Base-by-base conservation (phyloP, 148 eudicot species). In the Persicaria tinctoria region DNA sequence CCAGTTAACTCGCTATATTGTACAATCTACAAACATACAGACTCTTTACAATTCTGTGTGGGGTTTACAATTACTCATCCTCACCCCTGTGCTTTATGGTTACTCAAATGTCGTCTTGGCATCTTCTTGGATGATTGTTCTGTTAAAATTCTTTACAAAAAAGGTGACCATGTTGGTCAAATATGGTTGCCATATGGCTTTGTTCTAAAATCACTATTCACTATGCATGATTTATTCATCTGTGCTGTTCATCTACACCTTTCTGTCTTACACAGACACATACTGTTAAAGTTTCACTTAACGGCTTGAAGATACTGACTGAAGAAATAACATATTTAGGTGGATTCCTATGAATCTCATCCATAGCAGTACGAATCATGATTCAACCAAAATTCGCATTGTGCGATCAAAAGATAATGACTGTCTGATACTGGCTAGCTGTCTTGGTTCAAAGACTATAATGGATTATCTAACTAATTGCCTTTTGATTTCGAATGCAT, bases 401-500 rank as follows among this genome's bases (percentile, higher is more conserved):
- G 41, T 32, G 3, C 41, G 41, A 32, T 2, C 41, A 32, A 32
- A 32, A 32, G 41, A 32, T 32, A 32, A 7, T 59, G 64, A 20
- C 18, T 59, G 64, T 8, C 66, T 38, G 9, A 23, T 20, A 60
- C 38, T 60, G 66, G 66, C 12, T 38, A 6, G 59, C 41, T 23
- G 66, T 60, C 32, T 18, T 23, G 44, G 41, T 9, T 60, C 13
- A 20, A 60, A 20, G 32, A 8, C 41, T 20, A 1, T n/a, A 17
- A 5, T 0, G 16, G 59, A 16, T 55, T 13, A 57, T 57, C 9
- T 17, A 57, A 18, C 18, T 17, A 57, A 8, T 6, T 57, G 38
- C 63, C 63, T 57, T 23, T 56, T 56, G 62, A 56, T 23, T 56
- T 56, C 62, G 38, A 20, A 60, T 20, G 44, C 66, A 60, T 60